These are phyloP conservation scores for Amanita pallidorosea DNA, from an alignment of 768 basidiomycete genomes.

Conservation along the genomic window DNA sequence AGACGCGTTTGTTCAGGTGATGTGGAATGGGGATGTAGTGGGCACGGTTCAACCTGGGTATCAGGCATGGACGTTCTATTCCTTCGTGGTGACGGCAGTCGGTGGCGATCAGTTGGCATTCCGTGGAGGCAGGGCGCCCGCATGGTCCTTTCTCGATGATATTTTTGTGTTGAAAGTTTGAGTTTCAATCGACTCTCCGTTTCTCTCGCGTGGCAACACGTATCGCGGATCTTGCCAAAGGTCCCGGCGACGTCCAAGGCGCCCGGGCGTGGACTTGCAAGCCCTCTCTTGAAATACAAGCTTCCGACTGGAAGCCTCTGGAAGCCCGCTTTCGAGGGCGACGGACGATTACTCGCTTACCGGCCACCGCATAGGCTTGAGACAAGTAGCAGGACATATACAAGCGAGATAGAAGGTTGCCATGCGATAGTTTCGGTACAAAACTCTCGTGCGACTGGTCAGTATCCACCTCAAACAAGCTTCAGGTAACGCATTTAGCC, in stretches of 20 bases:
- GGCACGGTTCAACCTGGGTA: slow-evolving; percentile 25
- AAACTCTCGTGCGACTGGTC: neutral
- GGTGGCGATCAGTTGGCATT: slow-evolving; percentile 28
- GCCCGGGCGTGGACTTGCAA: too few relatives aligned
- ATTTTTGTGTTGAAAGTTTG: slow-evolving; percentile 10
- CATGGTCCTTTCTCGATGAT: slow-evolving; percentile 41
- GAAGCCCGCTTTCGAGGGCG: too few relatives aligned
- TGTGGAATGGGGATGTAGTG: slow-evolving; percentile 31
- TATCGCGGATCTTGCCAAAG: too few relatives aligned
- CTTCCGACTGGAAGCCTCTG: too few relatives aligned
- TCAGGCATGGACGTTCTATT: slow-evolving; percentile 25
- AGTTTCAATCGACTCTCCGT: slow-evolving; percentile 12
- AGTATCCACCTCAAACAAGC: neutral
- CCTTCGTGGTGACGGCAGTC: slow-evolving; percentile 21
- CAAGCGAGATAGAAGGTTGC: neutral
- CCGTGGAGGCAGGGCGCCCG: slow-evolving; percentile 33
- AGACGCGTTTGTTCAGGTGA: slow-evolving; percentile 24
- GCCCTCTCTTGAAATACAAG: too few relatives aligned
- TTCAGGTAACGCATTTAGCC: neutral
- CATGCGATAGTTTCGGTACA: neutral
- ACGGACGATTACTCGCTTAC: too few relatives aligned
- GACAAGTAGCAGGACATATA: neutral
- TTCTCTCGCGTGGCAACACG: too few relatives aligned
- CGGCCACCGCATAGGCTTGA: neutral
- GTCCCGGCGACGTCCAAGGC: too few relatives aligned